phyloP scores from a whole-genome alignment of 1,284 basidiomycete genomes.

The Stygiomarasmius scandens region DNA sequence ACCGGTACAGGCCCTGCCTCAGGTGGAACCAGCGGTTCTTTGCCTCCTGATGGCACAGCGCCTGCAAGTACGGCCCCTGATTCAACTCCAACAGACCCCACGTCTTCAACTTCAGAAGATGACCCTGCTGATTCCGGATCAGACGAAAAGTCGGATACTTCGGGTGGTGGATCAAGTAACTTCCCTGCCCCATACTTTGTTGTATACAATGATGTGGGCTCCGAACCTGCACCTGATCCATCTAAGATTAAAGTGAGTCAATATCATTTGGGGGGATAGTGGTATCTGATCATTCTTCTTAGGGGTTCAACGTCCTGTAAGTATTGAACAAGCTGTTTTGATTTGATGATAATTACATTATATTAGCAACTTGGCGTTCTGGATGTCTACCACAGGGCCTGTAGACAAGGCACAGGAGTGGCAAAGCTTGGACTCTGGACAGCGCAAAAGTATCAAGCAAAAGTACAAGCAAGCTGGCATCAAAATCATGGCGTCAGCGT shows the following conservation, averaged over 20 bases:
- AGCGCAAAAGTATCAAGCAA: constrained; percentile 34
- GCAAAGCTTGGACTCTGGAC: constrained; percentile 8
- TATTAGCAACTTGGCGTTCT: constrained; percentile 46
- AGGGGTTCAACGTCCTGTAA: constrained; percentile 55
- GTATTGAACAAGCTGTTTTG: constrained; percentile 15
- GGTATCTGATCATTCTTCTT: neutral
- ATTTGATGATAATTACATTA: neutral
- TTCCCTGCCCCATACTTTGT: constrained; percentile 39
- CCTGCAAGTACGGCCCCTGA: neutral
- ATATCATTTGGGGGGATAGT: neutral
- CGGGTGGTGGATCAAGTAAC: too few relatives aligned
- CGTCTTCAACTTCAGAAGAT: neutral
- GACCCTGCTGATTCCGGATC: neutral
- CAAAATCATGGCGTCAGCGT: constrained; percentile 50
- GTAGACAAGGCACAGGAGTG: constrained; percentile 36
- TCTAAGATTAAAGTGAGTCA: constrained; percentile 36
- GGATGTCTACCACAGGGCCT: constrained; percentile 41
- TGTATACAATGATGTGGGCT: constrained; percentile 44
- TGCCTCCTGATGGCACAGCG: too few relatives aligned
- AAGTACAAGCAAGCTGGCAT: constrained; percentile 49
- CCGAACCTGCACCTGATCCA: constrained; percentile 38
- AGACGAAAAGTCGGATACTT: too few relatives aligned
- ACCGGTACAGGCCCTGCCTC: too few relatives aligned
- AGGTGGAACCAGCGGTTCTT: too few relatives aligned
- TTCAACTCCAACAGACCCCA: neutral